phyloP scores from a whole-genome alignment of 805 yeast genomes.

The Starmerella roubikii region DNA sequence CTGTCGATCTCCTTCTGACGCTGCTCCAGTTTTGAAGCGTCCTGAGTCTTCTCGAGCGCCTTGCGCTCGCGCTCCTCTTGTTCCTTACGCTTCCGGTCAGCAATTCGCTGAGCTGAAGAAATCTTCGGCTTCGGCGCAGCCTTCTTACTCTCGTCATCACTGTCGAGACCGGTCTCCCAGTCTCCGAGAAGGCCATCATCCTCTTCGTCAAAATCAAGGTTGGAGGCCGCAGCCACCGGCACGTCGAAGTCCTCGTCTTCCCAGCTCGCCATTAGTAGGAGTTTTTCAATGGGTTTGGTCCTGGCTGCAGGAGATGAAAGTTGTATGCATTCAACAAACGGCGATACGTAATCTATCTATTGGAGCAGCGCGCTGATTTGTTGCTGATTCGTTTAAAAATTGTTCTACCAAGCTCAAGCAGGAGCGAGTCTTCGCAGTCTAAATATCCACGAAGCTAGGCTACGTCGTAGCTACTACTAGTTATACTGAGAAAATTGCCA shows the following conservation, averaged over 20 bases:
- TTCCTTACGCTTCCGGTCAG: slow-evolving; percentile 30
- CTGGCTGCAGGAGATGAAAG: too few relatives aligned
- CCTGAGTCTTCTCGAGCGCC: slow-evolving; percentile 32
- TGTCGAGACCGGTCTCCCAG: slow-evolving; percentile 75
- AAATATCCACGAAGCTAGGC: too few relatives aligned
- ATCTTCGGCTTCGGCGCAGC: slow-evolving; percentile 34
- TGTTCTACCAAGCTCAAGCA: too few relatives aligned
- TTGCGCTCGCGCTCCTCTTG: slow-evolving; percentile 37
- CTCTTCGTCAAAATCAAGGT: slow-evolving; percentile 74
- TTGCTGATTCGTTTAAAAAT: too few relatives aligned
- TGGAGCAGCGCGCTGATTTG: too few relatives aligned
- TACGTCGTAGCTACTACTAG: too few relatives aligned
- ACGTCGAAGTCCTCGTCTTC: slow-evolving; percentile 88
- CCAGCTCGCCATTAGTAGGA: slow-evolving; percentile 20
- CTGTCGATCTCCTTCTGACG: slow-evolving; percentile 69
- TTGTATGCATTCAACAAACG: too few relatives aligned
- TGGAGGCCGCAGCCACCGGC: slow-evolving; percentile 43
- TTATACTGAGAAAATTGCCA: too few relatives aligned
- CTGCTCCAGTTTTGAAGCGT: slow-evolving; percentile 62
- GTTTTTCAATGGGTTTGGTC: too few relatives aligned
- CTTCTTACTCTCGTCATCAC: slow-evolving; percentile 33
- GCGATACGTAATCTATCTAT: too few relatives aligned
- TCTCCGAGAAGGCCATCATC: slow-evolving; percentile 74
- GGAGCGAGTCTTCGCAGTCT: too few relatives aligned
- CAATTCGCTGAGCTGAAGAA: slow-evolving; percentile 30